Base-by-base conservation (phyloP, 1,284 basidiomycete species). In the Melampsora americana region DNA sequence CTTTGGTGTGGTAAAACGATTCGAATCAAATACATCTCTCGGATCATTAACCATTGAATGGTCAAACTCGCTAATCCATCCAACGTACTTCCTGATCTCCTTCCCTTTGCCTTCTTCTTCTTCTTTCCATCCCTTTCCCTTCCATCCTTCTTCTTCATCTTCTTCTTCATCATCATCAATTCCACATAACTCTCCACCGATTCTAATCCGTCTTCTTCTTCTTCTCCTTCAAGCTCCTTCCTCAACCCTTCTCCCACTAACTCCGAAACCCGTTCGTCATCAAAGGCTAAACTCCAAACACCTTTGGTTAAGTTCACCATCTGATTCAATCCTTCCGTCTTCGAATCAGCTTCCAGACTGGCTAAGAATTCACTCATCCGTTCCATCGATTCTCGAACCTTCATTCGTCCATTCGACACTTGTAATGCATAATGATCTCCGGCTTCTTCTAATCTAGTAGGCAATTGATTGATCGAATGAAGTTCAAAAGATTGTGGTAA, bases 221-320 rank as follows among this genome's bases (percentile, higher is more conserved):
- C 50, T 44, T 66, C 62, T 4, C 66, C n/a, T 3, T 23, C 71
- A 0, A 66, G 48, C 14, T 53, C 46, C 16, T 64, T 50, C 23
- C 28, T 46, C 32, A 73, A 16, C n/a, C 66, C 64, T 46, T 50
- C 53, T 26, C 44, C 66, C 16, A 66, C 64, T 23, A 39, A 26
- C 16, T 64, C 46, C 23, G 48, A 44, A 23, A 73, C 30, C n/a
- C 66, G 46, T 46, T 50, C 53, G 18, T 44, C 66, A 2, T 62
- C 71, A 46, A 73, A 73, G n/a, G 71, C 71, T 39, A 66, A 64
- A 11, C 64, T 65, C 71, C 71, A 74, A 64, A 74, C 66, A 16
- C 71, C 71, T 67, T 48, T n/a, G 5, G 71, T 74, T 26, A 74
- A 61, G 3, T 35, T 30, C 1, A 64, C 62, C 65, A 74, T 66